Percentiles rank a stretch among this genome's conserved stretches.
phyloP scores from a whole-genome alignment of 2,329 filamentous ascomycete genomes.

The Tolypocladium guangdongense region DNA sequence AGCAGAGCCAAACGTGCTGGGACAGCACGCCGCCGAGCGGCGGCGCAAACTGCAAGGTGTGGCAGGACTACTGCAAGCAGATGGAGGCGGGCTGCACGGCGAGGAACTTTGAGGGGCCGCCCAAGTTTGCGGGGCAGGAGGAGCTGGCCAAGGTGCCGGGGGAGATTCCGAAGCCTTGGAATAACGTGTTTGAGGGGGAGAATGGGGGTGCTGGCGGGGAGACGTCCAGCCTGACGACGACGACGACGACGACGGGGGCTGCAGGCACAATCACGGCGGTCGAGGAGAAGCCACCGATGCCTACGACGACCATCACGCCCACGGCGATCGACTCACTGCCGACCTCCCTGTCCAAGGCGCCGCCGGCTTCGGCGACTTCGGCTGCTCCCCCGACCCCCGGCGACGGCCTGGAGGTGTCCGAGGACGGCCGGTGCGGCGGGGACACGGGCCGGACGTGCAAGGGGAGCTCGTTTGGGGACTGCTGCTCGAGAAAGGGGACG shows the following conservation, averaged over 20 bases:
- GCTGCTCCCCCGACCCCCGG: slow-evolving; percentile 4
- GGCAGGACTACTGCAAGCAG: slow-evolving; percentile 48
- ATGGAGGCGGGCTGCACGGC: slow-evolving; percentile 33
- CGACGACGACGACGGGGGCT: neutral
- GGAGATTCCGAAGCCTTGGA: slow-evolving; percentile 20
- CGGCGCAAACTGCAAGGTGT: slow-evolving; percentile 45
- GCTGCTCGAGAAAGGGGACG: slow-evolving; percentile 29
- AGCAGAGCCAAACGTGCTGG: slow-evolving; percentile 51
- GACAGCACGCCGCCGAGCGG: slow-evolving; percentile 47
- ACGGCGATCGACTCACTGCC: neutral
- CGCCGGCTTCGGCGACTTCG: too few relatives aligned
- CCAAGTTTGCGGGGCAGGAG: slow-evolving; percentile 26
- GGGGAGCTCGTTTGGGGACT: slow-evolving; percentile 29
- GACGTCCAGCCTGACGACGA: slow-evolving; percentile 2
- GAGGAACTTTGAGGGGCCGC: slow-evolving; percentile 35
- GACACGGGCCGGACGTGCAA: slow-evolving; percentile 27
- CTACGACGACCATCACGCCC: neutral
- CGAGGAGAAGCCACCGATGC: neutral
- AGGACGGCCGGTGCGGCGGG: slow-evolving; percentile 29
- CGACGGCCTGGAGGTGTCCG: slow-evolving; percentile 12
- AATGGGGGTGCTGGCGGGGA: neutral
- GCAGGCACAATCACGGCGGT: neutral
- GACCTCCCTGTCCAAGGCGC: too few relatives aligned
- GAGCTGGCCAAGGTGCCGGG: slow-evolving; percentile 19
- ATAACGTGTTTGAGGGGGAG: slow-evolving; percentile 11